Conservation (phyloP, 2,329 filamentous ascomycete genomes). For the Calonectria hawksworthii region DNA sequence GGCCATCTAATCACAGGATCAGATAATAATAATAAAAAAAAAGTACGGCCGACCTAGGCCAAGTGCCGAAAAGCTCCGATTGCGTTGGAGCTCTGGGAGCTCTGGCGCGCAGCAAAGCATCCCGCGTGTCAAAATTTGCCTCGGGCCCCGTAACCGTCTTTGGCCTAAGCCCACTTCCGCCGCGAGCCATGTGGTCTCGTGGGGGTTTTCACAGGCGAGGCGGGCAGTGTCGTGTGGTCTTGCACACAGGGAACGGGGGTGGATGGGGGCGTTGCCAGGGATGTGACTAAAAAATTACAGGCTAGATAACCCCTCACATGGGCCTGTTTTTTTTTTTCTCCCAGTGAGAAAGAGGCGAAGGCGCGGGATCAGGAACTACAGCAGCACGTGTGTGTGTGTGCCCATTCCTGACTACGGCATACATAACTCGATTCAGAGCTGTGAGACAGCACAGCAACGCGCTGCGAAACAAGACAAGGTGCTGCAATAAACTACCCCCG, state of each 20-base stretch:
- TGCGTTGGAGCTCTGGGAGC: background rate
- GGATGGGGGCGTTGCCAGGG: background rate
- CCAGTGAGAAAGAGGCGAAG: background rate
- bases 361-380: background rate
- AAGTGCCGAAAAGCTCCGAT: conserved; percentile 18
- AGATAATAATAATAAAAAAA: conserved; percentile 12
- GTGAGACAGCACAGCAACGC: background rate
- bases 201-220: background rate
- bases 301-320: conserved; percentile 15
- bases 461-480: background rate
- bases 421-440: background rate
- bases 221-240: background rate
- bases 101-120: background rate
- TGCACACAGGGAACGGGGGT: background rate
- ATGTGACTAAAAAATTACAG: background rate
- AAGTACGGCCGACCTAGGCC: background rate
- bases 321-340: background rate
- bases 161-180: background rate
- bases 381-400: background rate
- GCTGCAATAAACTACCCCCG: background rate
- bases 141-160: conserved; percentile 14
- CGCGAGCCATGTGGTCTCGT: conserved; percentile 6
- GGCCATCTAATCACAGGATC: conserved; percentile 21
- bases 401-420: background rate
- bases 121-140: conserved; percentile 22